Conservation (phyloP, 1,284 basidiomycete genomes). For the Moniliophthora roreri region DNA sequence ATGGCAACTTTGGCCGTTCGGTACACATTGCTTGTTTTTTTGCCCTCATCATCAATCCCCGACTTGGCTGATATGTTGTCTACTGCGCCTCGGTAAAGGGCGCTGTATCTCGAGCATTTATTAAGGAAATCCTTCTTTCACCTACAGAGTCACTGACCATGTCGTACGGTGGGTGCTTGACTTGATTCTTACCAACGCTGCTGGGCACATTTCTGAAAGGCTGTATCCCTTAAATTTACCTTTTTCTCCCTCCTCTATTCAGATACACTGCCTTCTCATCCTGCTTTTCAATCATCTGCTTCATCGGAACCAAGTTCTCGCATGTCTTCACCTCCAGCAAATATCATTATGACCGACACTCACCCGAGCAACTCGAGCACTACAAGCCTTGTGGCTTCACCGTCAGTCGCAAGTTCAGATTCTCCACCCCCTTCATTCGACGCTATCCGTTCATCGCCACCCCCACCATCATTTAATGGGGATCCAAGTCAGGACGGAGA, state of each 20-base stretch:
- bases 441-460: constrained; percentile 15
- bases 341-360: constrained; percentile 17
- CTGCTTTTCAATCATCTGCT: constrained; percentile 11
- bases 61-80: constrained; percentile 4
- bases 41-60: neutral
- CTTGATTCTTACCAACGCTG: constrained; percentile 1
- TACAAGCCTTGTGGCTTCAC: constrained; percentile 15
- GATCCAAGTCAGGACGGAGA: constrained; percentile 9
- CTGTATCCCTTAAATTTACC: constrained; percentile 6
- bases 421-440: constrained; percentile 18
- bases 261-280: constrained; percentile 4
- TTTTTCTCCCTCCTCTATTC: constrained; percentile 7
- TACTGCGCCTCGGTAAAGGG: neutral
- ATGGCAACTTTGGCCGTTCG: constrained; percentile 2
- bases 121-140: neutral
- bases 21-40: constrained; percentile 5
- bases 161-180: constrained; percentile 16
- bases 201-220: constrained; percentile 9
- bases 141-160: constrained; percentile 9
- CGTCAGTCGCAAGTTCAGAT: constrained; percentile 7
- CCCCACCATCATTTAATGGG: constrained; percentile 9
- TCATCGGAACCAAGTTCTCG: constrained; percentile 16
- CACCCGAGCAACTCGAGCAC: constrained; percentile 16
- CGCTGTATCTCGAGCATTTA: neutral
- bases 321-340: constrained; percentile 13